Base-by-base conservation (phyloP, 306 rosid species). In the Delonix regia region DNA sequence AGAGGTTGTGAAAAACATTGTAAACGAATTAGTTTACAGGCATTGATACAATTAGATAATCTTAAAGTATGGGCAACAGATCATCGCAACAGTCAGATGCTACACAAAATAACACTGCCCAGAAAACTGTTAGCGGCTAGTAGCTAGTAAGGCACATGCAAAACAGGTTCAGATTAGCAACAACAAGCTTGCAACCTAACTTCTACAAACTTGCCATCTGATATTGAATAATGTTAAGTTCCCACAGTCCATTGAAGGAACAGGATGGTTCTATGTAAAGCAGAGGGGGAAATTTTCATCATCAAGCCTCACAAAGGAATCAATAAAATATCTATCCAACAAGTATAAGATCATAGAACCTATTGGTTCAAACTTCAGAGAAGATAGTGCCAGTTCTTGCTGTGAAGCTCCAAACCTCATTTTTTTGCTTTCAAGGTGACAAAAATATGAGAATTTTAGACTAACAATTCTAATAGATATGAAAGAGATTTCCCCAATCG, bases 301-400 rank as follows among this genome's bases (percentile, higher is more conserved):
- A 69, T 16, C 25, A 33, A 25, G 78, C 41, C 53, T 62, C 79
- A 57, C 56, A n/a, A n/a, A 78, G 61, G 60, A 66, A 64, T 73
- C 62, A 34, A 66, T 51, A 47, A 41, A 69, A 36, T 45, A 76
- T 57, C 74, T 21, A 25, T 74, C 70, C 55, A 51, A 13, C 21
- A 74, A 41, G 60, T 27, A 19, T 38, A 74, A 48, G 65, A 53
- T 30, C 73, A 49, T 25, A 16, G 30, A 42, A 39, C 9, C 49
- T 28, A 27, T 33, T 33, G 36, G 10, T 47, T 41, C n/a, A 57
- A 42, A 15, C 18, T 33, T 62, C n/a, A 60, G 55, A 24, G 27
- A 69, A 25, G 21, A 69, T 59, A 22, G 24, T 44, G 9, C 27
- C 25, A 33, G 24, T 30, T 69, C 59, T 7, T 60, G 14, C 33